phyloP scores from a whole-genome alignment of 1,139 yeast genomes.

The Meyerozyma athensensis region DNA sequence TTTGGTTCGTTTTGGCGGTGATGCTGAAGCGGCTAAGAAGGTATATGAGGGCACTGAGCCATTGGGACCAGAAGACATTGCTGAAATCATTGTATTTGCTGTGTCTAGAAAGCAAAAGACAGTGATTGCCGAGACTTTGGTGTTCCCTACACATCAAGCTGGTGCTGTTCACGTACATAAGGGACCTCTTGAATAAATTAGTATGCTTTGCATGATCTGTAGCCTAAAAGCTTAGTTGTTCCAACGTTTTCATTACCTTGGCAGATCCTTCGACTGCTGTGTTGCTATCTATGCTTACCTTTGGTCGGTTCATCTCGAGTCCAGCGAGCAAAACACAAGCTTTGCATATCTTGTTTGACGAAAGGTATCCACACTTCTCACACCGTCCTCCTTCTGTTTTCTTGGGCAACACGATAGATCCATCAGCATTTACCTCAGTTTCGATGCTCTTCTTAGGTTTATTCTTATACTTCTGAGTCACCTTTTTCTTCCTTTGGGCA shows the following conservation, averaged over 20 bases:
- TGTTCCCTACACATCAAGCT: conserved; percentile 78
- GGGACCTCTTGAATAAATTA: conserved; percentile 11
- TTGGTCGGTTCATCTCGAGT: conserved; percentile 69
- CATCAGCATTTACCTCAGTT: conserved; percentile 52
- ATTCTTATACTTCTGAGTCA: conserved; percentile 26
- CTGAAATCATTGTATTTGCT: conserved; percentile 73
- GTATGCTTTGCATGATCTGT: not conserved
- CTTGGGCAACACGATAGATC: conserved; percentile 45
- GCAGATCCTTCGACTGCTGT: conserved; percentile 63
- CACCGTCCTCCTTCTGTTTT: conserved; percentile 67
- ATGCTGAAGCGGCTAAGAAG: conserved; percentile 58
- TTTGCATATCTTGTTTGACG: conserved; percentile 85
- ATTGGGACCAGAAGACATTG: conserved; percentile 70
- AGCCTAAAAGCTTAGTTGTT: conserved; percentile 57
- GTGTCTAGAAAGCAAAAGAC: conserved; percentile 68
- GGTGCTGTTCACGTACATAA: conserved; percentile 54
- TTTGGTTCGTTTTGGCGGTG: conserved; percentile 70
- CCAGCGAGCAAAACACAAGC: conserved; percentile 90
- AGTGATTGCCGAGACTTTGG: conserved; percentile 73
- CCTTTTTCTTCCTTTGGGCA: conserved; percentile 45
- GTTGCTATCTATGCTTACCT: conserved; percentile 49
- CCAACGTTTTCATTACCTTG: conserved; percentile 58
- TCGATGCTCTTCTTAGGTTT: conserved; percentile 15
- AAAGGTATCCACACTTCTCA: conserved; percentile 85
- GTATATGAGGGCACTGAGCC: conserved; percentile 76